A percentile compares a stretch with the other conserved stretches of the same genome.
Evolutionary conservation across 768 basidiomycete species (phyloP).

Genomic region (Russula brevipes): DNA sequence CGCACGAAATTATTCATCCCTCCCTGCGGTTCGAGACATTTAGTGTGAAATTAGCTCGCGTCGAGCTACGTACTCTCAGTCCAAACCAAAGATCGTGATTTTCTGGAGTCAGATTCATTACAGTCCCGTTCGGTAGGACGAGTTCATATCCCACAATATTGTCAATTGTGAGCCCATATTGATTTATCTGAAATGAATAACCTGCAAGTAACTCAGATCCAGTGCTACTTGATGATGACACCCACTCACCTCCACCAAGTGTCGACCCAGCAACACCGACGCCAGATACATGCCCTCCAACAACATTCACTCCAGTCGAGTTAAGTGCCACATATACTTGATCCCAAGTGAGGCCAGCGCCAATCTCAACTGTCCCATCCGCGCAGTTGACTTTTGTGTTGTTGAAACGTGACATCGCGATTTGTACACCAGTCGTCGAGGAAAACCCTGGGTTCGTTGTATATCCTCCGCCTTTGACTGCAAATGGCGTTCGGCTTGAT

Average conservation of each 20-base stretch:
- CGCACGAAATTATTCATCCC: conserved; percentile 20
- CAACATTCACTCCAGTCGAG: not conserved
- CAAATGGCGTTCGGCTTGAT: not conserved
- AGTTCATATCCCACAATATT: conserved; percentile 30
- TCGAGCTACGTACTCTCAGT: conserved; percentile 2
- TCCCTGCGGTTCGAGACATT: not conserved
- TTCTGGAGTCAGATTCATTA: not conserved
- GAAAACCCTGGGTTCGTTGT: not conserved
- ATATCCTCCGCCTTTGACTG: conserved; percentile 1
- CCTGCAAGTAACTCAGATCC: conserved; percentile 25
- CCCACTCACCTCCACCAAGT: conserved; percentile 15
- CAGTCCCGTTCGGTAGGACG: conserved; percentile 30
- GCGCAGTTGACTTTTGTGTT: not conserved
- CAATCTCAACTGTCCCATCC: not conserved
- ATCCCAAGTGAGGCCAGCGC: not conserved
- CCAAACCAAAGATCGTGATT: conserved; percentile 13
- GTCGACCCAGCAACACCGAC: not conserved
- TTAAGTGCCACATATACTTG: not conserved
- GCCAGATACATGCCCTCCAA: not conserved
- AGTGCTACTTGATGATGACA: not conserved
- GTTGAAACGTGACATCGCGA: not conserved
- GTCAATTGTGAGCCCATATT: conserved; percentile 34
- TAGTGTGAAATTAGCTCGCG: not conserved
- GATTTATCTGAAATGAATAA: conserved; percentile 32
- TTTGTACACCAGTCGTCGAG: not conserved